Base-by-base conservation (phyloP, 2,329 filamentous ascomycete genomes). In the Cryphonectria carpinicola region DNA sequence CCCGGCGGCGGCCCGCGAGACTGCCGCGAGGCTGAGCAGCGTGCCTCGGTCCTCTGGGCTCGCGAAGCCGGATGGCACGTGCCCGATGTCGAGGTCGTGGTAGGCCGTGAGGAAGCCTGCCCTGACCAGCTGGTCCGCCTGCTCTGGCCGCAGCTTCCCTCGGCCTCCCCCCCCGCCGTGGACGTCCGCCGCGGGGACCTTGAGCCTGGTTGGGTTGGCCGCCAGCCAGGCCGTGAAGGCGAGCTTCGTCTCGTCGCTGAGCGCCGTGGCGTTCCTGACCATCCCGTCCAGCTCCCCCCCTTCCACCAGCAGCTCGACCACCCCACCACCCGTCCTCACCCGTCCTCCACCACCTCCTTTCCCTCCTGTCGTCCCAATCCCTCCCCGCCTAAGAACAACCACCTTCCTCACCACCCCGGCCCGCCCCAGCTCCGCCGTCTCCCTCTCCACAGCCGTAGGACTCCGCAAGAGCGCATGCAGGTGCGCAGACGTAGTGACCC, bases 1-100 rank as follows among this genome's bases (percentile, higher is more conserved):
- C 19, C 92, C 92, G 0, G 92, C 91, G 6, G 91, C 88, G 32
- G 90, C 89, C 73, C 83, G 85, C 2, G 89, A 88, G 32, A 92
- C 88, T 37, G 84, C 86, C 52, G 90, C 86, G 13, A 94, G 83
- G 4, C 88, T 89, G 35, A 87, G 85, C 52, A 90, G 81, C 13
- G 86, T 88, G 22, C 85, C 85, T 73, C 84, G 83, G 68, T 87
- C 85, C 67, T 87, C 86, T 0, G 87, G 86, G 3, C 86, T 82
- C 14, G 84, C 78, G 64, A 83, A 82, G 14, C 85, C 69, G 14
- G 75, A 73, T n/a, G 77, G 69, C 77, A 82, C 70, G 76, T 76
- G 71, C 75, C 79, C 76, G 71, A 79, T 73, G 74, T 74, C 71
- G 79, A 79, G 75, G 81, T 68, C 67, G 52, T 78, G 71, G 78